phyloP scores from a whole-genome alignment of 768 basidiomycete species.

The Tephrocybe sp. region DNA sequence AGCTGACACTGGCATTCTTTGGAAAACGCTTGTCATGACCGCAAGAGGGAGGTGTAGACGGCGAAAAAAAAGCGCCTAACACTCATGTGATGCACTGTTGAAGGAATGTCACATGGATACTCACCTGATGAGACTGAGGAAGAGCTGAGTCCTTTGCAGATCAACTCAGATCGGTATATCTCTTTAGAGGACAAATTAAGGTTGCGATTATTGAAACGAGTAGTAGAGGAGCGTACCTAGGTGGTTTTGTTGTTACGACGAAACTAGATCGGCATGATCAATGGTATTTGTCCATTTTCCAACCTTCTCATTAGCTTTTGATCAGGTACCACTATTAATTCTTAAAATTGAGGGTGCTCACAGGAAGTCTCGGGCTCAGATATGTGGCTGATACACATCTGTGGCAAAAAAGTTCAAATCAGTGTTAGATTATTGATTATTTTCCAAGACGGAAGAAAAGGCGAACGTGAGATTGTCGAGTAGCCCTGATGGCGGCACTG shows the following conservation, averaged over 20 bases:
- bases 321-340: neutral
- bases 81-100: neutral
- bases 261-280: neutral
- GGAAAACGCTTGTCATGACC: neutral
- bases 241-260: neutral
- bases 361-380: too few species aligned
- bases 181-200: neutral
- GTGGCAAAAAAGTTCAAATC: neutral
- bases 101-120: neutral
- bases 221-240: neutral
- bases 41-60: neutral
- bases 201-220: neutral
- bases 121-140: neutral
- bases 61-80: neutral
- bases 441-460: neutral
- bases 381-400: neutral
- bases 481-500: too few species aligned
- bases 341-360: too few species aligned
- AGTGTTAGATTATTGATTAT: neutral
- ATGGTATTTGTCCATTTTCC: neutral
- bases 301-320: neutral
- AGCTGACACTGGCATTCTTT: too few species aligned
- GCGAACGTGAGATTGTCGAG: neutral
- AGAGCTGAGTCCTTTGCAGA: neutral
- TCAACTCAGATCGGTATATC: neutral